phyloP scores from a whole-genome alignment of 345 rosid species.

The Geranium brycei region DNA sequence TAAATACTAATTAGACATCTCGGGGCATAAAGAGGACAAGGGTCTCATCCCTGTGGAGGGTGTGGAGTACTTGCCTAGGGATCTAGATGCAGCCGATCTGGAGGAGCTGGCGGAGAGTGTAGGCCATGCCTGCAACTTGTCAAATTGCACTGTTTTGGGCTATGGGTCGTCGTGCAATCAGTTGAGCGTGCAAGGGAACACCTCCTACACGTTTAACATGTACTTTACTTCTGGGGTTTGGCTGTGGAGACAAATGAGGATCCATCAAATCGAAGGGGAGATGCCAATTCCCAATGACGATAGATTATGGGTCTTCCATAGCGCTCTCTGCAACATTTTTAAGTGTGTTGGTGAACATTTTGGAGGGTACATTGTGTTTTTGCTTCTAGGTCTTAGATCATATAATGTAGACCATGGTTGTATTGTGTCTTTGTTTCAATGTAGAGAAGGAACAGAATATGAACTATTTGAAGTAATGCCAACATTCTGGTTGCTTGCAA shows the following conservation, averaged over 20 bases:
- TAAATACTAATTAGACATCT: constrained; percentile 45
- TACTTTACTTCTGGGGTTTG: constrained; percentile 58
- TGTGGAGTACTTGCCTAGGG: constrained; percentile 36
- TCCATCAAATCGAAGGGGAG: constrained; percentile 50
- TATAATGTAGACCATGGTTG: too few species aligned
- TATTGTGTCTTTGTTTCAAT: too few species aligned
- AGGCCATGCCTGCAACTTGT: constrained; percentile 51
- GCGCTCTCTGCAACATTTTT: too few species aligned
- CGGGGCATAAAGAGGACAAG: constrained; percentile 24
- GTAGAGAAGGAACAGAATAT: too few species aligned
- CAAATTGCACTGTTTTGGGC: constrained; percentile 67
- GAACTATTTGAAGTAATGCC: too few species aligned
- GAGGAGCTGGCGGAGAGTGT: constrained; percentile 32
- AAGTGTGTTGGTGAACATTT: too few species aligned
- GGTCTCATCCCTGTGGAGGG: constrained; percentile 40
- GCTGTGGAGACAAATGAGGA: constrained; percentile 36
- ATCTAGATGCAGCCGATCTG: constrained; percentile 25
- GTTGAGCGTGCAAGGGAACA: constrained; percentile 44
- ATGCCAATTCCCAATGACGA: constrained; percentile 66
- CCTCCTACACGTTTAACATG: constrained; percentile 76
- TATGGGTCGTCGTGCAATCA: constrained; percentile 67
- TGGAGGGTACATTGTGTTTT: too few species aligned
- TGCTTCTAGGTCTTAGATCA: too few species aligned
- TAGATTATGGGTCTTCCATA: constrained; percentile 21
- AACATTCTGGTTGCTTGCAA: too few species aligned